These are phyloP conservation scores for Zizania palustris DNA, from an alignment of 202 grass and related monocot species.

Conservation along the genomic window DNA sequence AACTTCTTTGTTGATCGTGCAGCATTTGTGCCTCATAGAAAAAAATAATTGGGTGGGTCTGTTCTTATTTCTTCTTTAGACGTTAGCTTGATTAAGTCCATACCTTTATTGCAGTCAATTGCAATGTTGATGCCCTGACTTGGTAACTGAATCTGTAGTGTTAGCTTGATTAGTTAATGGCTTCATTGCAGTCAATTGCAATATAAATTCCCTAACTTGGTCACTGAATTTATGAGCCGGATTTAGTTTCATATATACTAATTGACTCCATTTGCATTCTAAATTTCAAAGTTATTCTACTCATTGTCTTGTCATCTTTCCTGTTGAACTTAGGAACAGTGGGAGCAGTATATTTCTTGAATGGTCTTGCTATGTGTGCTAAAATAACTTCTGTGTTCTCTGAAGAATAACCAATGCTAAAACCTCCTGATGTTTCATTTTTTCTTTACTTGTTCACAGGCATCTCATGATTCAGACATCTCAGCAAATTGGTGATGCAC, in stretches of 20 bases:
- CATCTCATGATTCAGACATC: constrained; percentile 81
- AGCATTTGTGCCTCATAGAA: background rate
- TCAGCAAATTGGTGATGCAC: constrained; percentile 76
- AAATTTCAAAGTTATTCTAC: background rate
- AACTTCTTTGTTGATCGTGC: constrained; percentile 9
- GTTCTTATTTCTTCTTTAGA: constrained; percentile 21
- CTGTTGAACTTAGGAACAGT: constrained; percentile 6
- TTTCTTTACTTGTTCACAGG: constrained; percentile 47
- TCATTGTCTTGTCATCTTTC: constrained; percentile 2
- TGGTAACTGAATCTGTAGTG: background rate
- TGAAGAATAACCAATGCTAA: constrained; percentile 15
- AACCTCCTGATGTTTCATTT: constrained; percentile 16
- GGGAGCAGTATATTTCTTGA: background rate
- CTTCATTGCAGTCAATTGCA: background rate
- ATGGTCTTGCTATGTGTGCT: background rate
- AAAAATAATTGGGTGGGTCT: background rate
- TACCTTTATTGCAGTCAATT: background rate
- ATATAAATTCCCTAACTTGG: constrained; percentile 31
- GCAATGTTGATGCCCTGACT: constrained; percentile 15
- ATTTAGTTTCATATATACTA: constrained; percentile 8
- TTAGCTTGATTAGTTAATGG: background rate
- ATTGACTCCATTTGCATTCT: background rate
- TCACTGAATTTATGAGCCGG: constrained; percentile 6
- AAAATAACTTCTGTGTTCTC: constrained; percentile 22
- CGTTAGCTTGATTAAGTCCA: background rate